Conservation (phyloP, 2,329 filamentous ascomycete genomes). For the Pyricularia sp. region DNA sequence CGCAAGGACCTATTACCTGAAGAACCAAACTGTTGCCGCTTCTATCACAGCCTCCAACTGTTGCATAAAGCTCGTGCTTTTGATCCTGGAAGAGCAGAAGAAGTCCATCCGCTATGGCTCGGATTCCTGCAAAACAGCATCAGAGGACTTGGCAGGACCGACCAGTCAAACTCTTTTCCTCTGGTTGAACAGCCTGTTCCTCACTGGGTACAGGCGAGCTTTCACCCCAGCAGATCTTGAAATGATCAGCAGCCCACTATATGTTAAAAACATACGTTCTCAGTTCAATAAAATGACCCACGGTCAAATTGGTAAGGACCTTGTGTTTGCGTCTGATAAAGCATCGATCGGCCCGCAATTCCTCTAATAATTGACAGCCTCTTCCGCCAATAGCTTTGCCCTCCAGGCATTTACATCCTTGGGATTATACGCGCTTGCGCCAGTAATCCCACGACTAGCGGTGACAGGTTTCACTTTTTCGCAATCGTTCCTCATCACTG, state of each 20-base stretch:
- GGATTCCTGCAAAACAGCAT: slow-evolving; percentile 1
- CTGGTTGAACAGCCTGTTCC: slow-evolving; percentile 22
- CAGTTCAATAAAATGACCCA: background rate
- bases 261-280: background rate
- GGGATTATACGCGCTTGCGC: background rate
- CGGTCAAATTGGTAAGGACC: background rate
- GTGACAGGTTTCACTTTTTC: slow-evolving; percentile 17
- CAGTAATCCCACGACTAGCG: background rate
- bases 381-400: background rate
- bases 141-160: slow-evolving; percentile 22
- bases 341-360: background rate
- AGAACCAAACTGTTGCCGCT: slow-evolving; percentile 5
- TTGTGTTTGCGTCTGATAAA: background rate
- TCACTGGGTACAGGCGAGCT: slow-evolving; percentile 18
- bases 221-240: background rate
- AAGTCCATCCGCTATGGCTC: background rate
- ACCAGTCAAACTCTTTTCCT: slow-evolving; percentile 21
- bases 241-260: background rate
- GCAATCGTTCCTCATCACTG: slow-evolving; percentile 20
- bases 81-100: slow-evolving; percentile 13
- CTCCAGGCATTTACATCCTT: background rate
- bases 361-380: background rate
- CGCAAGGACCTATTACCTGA: slow-evolving; percentile 28
- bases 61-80: slow-evolving; percentile 9
- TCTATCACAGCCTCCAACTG: slow-evolving; percentile 8